phyloP scores from a whole-genome alignment of 768 basidiomycete species.

The Collybiopsis confluens region DNA sequence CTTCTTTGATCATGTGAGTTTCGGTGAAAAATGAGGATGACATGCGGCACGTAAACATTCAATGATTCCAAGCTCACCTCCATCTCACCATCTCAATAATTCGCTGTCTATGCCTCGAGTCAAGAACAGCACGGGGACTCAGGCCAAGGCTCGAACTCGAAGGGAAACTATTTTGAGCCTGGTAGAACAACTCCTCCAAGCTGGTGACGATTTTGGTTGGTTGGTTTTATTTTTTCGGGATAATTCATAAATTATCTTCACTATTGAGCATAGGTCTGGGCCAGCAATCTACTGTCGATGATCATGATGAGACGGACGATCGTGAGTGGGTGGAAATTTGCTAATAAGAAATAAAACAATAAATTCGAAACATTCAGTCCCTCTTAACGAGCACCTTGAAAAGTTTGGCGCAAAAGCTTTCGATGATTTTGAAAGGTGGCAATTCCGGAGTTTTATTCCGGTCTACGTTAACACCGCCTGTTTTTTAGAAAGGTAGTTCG shows the following conservation, averaged over 20 bases:
- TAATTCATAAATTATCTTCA: not conserved
- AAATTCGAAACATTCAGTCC: constrained; percentile 47
- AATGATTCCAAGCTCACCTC: too few species aligned
- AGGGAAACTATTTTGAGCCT: constrained; percentile 46
- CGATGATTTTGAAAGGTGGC: constrained; percentile 59
- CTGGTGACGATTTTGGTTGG: constrained; percentile 28
- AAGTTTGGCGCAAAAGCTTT: constrained; percentile 62
- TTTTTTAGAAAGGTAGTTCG: constrained; percentile 47
- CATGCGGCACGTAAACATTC: too few species aligned
- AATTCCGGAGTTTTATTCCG: constrained; percentile 3
- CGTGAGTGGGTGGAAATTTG: constrained; percentile 53
- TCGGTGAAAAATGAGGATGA: too few species aligned
- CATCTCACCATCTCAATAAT: too few species aligned
- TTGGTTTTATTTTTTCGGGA: constrained; percentile 15
- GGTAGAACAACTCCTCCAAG: constrained; percentile 45
- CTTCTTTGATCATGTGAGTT: too few species aligned
- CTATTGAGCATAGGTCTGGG: constrained; percentile 13
- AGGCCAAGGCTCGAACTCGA: too few species aligned
- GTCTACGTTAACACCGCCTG: constrained; percentile 7
- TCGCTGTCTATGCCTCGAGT: too few species aligned
- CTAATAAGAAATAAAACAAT: not conserved
- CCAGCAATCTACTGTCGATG: constrained; percentile 50
- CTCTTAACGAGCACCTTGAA: constrained; percentile 66
- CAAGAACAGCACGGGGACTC: too few species aligned
- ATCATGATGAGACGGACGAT: constrained; percentile 59